Conservation (phyloP, 345 rosid genomes). For the Lepidium aucheri region DNA sequence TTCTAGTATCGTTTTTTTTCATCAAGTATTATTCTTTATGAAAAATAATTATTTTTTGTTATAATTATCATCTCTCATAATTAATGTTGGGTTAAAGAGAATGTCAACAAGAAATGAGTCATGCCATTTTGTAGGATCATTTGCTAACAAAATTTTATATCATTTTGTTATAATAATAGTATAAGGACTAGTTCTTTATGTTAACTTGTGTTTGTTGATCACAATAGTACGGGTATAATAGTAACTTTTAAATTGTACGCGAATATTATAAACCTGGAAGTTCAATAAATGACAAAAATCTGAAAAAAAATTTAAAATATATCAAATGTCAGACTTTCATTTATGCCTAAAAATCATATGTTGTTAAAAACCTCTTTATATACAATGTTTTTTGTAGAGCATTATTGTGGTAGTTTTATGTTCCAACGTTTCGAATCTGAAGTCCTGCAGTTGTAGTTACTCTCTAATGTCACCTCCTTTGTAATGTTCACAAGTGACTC, state of each 20-base stretch:
- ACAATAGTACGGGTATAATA: too few relatives aligned
- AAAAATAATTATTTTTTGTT: too few relatives aligned
- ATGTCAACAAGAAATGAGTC: constrained; percentile 11
- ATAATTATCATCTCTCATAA: background rate
- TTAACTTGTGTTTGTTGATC: too few relatives aligned
- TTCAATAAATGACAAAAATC: too few relatives aligned
- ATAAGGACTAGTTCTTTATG: background rate
- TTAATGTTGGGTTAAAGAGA: background rate
- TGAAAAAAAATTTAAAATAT: too few relatives aligned
- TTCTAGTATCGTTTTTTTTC: too few relatives aligned
- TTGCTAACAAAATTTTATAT: background rate
- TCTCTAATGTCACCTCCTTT: too few relatives aligned
- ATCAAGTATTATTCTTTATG: too few relatives aligned
- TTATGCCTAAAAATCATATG: background rate
- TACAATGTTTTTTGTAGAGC: background rate
- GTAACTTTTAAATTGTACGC: too few relatives aligned
- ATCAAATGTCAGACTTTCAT: background rate
- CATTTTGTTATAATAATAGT: background rate
- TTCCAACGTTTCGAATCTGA: background rate
- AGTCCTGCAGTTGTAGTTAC: background rate
- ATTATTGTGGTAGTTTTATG: background rate
- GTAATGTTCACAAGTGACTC: too few relatives aligned
- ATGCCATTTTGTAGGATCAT: background rate
- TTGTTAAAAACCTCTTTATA: background rate
- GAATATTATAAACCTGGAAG: too few relatives aligned